Evolutionary conservation across 2,329 filamentous ascomycete species (phyloP).

Genomic region (Tolypocladium tundrense): DNA sequence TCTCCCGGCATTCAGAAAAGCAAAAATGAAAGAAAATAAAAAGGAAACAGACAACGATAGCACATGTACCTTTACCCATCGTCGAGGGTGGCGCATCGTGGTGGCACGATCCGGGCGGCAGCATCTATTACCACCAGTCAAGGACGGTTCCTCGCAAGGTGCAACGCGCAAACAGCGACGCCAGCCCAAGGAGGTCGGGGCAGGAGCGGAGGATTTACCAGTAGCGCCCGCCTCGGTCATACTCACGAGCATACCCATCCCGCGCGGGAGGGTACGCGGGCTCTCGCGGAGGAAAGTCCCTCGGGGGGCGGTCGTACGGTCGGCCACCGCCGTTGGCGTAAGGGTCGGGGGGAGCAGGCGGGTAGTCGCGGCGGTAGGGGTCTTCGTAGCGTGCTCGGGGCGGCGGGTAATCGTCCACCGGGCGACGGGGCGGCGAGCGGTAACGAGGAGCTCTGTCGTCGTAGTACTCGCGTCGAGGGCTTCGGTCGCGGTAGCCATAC

Average conservation of each 20-base stretch:
- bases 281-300: constrained; percentile 38
- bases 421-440: constrained; percentile 68
- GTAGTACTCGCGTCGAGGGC: constrained; percentile 80
- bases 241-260: constrained; percentile 35
- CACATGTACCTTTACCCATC: neutral
- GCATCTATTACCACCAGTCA: constrained; percentile 25
- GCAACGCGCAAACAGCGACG: neutral
- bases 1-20: neutral
- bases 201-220: constrained; percentile 28
- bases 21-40: neutral
- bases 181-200: constrained; percentile 9
- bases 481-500: constrained; percentile 79
- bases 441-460: constrained; percentile 67
- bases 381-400: constrained; percentile 65
- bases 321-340: constrained; percentile 43
- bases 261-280: constrained; percentile 24
- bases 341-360: constrained; percentile 53
- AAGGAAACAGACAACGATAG: neutral
- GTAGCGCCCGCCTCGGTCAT: constrained; percentile 39
- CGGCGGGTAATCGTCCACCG: constrained; percentile 66
- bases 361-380: constrained; percentile 61
- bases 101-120: constrained; percentile 1
- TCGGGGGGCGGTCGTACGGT: constrained; percentile 45
- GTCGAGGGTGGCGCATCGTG: neutral
- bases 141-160: constrained; percentile 20